Base-by-base conservation (phyloP, 1,284 basidiomycete species). In the Leccinum pachyderme region DNA sequence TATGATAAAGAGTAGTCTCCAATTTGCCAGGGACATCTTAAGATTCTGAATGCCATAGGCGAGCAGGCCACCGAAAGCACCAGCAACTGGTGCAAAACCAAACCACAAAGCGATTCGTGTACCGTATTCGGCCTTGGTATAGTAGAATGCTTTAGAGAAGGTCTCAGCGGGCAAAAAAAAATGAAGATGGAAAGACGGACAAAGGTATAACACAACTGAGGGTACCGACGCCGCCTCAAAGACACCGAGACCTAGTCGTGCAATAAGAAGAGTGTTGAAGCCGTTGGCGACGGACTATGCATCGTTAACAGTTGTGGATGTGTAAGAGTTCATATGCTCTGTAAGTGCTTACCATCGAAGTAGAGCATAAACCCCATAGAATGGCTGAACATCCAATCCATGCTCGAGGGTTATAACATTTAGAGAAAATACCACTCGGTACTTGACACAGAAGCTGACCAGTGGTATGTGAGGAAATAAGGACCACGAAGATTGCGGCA, bases 31-130 rank as follows among this genome's bases (percentile, higher is more conserved):
- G 2, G 28, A 46, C 7, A 76, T 62, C 58, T 83, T 70, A 5
- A 76, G 77, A 61, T 86, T 77, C 61, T 87, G 81, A 8, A 90
- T 75, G 0, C 85, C 88, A 63, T 86, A 89, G 1, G 88, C 87
- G 39, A 90, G 79, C 18, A 89, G 72, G 22, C 89, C 89, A 18
- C 88, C 85, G 55, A 91, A 90, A 11, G 89, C 88, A 25, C 88
- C 88, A 39, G 89, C 86, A 12, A 89, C 84, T 2, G 87, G 86
- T 15, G 88, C 88, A 63, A 89, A 90, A 8, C 86, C 87, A 63
- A 89, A 89, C 86, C 86, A 91, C 65, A 84, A 81, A 3, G 86
- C 87, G 73, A 90, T 77, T 66, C 88, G 78, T 49, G 86, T 70
- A 12, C 88, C 89, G 61, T 87, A 79, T 68, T 91, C 88, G 6